A percentile compares a stretch with the other conserved stretches of the same genome.
Conservation (phyloP, 1,284 basidiomycete species). For the Cutaneotrichosporon cavernicola region DNA sequence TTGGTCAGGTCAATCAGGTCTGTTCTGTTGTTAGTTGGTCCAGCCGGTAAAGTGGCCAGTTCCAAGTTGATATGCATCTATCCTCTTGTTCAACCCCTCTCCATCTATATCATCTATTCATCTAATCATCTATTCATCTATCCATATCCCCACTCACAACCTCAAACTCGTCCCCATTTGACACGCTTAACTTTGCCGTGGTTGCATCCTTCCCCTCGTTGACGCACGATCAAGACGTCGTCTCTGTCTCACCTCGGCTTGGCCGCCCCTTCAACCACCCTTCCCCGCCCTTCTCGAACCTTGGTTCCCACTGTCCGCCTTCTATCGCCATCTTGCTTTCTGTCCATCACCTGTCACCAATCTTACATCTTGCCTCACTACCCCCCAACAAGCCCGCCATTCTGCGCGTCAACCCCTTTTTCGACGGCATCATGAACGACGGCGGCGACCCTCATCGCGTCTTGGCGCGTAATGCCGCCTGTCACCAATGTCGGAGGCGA, state of each 20-base stretch:
- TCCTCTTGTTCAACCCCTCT: too few relatives aligned
- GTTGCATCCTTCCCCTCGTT: not conserved
- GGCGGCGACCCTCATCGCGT: constrained; percentile 29
- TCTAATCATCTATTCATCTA: not conserved
- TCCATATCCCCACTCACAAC: not conserved
- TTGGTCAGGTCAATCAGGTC: too few relatives aligned
- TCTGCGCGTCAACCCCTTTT: not conserved
- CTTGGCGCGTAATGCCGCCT: constrained; percentile 45
- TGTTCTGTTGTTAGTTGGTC: too few relatives aligned
- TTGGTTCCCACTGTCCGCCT: not conserved
- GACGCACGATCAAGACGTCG: not conserved
- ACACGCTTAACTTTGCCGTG: not conserved
- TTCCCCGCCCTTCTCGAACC: not conserved
- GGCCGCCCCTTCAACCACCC: not conserved
- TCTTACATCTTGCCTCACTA: not conserved
- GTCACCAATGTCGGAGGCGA: constrained; percentile 45
- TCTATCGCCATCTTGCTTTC: not conserved
- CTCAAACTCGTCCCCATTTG: not conserved
- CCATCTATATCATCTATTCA: too few relatives aligned
- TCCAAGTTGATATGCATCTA: too few relatives aligned
- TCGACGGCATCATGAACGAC: constrained; percentile 17
- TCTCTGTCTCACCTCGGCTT: not conserved
- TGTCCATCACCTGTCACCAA: not conserved
- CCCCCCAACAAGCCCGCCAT: not conserved
- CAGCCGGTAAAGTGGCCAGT: too few relatives aligned